Evolutionary conservation across 2,329 filamentous ascomycete species (phyloP), one percentile per base, ranked within the genome.

Genomic region (Penicillium hordei): DNA sequence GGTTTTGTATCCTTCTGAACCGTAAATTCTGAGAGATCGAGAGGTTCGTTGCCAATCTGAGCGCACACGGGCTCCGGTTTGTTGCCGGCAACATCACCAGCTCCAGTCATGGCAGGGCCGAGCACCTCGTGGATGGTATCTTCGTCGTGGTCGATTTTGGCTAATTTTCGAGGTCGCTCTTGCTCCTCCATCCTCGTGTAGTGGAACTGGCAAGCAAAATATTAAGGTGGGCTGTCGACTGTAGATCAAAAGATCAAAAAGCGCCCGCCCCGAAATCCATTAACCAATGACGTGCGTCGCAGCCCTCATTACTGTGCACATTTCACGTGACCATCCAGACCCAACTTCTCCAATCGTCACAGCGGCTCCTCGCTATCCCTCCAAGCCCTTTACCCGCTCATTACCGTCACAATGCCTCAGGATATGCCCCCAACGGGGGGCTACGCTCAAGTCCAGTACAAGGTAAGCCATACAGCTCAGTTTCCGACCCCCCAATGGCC

Each of bases 361-460:
- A 52, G 58, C 60, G 57, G 55, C 61, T 66, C 60, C 60, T 64
- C 61, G 60, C 25, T 59, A 56, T 55, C 49, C 55, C 48, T 56
- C 61, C 61, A 57, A 52, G 56, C 52, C 60, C 57, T 60, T 59
- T 58, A 63, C 61, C 61, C 63, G 64, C 55, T 56, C 61, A 60
- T 39, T 59, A 50, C 61, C 65, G 60, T 62, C 70, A 87, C 65
- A 73, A 97, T 97, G 93, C 88, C 90, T 82, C 93, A 97, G 85
- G 94, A 99, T 83, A 91, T 99, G 86, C 94, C 94, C 82, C 94
- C 94, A 70, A 77, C 80, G 73, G 94, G 93, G 82, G 94, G 94
- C 83, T 99, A 99, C 79, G 89, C 87, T 77, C 89, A 93, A 78
- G 89, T 99, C 66, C 94, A 99, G 81, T 99, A 97, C 84, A 96